phyloP scores from a whole-genome alignment of 768 basidiomycete species.

The Trametes villosa region DNA sequence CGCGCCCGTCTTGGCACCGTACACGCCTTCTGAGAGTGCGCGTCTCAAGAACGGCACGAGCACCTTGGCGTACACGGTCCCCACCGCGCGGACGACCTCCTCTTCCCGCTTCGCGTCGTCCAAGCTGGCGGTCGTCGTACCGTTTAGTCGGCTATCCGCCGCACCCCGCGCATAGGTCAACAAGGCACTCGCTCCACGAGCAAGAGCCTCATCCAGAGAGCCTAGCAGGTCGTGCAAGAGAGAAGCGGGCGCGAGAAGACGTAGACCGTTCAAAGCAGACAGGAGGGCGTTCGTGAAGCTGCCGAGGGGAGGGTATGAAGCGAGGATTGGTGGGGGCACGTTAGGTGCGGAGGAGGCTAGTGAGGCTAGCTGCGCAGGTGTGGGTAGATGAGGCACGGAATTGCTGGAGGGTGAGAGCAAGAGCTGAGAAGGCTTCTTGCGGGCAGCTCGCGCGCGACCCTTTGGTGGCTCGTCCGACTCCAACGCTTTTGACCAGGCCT shows the following conservation, averaged over 20 bases:
- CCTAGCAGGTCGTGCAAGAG: slow-evolving; percentile 54
- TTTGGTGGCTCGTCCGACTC: slow-evolving; percentile 4
- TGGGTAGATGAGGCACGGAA: slow-evolving; percentile 22
- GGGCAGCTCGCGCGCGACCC: slow-evolving; percentile 1
- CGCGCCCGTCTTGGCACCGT: slow-evolving; percentile 42
- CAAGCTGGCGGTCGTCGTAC: slow-evolving; percentile 17
- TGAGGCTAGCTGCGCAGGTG: slow-evolving; percentile 19
- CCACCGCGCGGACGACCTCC: slow-evolving; percentile 49
- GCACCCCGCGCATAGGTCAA: slow-evolving; percentile 44
- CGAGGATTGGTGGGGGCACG: slow-evolving; percentile 71
- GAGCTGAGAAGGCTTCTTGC: slow-evolving; percentile 24
- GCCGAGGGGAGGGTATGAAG: slow-evolving; percentile 78
- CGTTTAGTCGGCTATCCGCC: slow-evolving; percentile 9
- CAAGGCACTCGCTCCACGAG: slow-evolving; percentile 48
- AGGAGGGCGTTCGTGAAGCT: slow-evolving; percentile 71
- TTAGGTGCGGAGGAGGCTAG: slow-evolving; percentile 44
- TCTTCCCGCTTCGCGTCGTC: slow-evolving; percentile 38
- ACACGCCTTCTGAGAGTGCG: slow-evolving; percentile 78
- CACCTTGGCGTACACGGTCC: slow-evolving; percentile 60
- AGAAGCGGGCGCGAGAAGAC: slow-evolving; percentile 74
- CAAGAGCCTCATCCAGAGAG: slow-evolving; percentile 58
- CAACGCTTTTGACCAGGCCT: slow-evolving; percentile 25
- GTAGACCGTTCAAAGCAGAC: slow-evolving; percentile 75
- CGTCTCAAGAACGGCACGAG: slow-evolving; percentile 73
- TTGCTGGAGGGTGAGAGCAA: slow-evolving; percentile 11